Base-by-base conservation (phyloP, 2,329 filamentous ascomycete genomes). In the Leptographium galeiforme region DNA sequence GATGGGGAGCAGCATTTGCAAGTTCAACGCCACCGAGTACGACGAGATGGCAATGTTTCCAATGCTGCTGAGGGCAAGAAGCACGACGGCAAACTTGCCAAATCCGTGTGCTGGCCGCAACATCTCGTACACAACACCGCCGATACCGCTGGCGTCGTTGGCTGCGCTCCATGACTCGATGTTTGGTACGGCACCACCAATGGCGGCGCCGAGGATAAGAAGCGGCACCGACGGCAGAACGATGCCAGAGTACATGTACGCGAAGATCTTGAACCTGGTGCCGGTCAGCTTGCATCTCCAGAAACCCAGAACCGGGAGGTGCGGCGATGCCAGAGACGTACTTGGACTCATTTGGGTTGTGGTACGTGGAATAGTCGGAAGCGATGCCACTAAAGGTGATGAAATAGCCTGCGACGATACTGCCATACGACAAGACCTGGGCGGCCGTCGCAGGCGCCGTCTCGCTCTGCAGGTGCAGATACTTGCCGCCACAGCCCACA, bases 321-420 rank as follows among this genome's bases (percentile, higher is more conserved):
- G 19, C 25, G 16, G 13, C 41, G 3, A 36, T 12, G n/a, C 11
- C 5, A 11, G 25, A 45, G 13, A 58, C 67, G 55, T 62, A 71
- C 62, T 69, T 66, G 52, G 73, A 67, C 8, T 65, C 69, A 30
- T 64, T 62, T 5, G 74, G 71, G 50, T 70, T 66, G 63, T 78
- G 73, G 59, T 81, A 81, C 10, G 74, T 74, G n/a, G 73, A 72
- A 56, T 78, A 79, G 58, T 81, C 78, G n/a, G 74, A 76, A 0
- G 71, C 72, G 5, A 74, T 74, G 3, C 73, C 75, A 10, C 72
- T 75, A 61, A 79, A 81, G 1, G 73, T 76, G 55, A 81, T 66
- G 46, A 80, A 73, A 54, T 77, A 76, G 2, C 71, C 70, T 2
- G 76, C 75, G 40, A 76, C 73, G 47, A 75, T 58, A 25, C 71